Evolutionary conservation across 257 asterid genomes (phyloP).

Genomic region (Rehmannia glutinosa): DNA sequence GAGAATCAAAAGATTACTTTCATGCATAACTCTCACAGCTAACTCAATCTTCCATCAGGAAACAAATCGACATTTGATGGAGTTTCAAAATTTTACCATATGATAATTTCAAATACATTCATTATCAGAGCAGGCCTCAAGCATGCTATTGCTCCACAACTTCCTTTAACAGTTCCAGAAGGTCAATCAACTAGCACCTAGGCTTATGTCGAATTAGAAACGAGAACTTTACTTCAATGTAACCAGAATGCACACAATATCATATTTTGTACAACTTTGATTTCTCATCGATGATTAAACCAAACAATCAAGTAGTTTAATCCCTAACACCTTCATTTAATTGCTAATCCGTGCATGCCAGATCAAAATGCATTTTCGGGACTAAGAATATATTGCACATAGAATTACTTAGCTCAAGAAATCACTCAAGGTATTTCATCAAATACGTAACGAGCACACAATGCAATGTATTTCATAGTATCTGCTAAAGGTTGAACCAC

Average conservation of each 20-base stretch:
- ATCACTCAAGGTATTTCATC: slow-evolving; percentile 28
- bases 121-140: background rate
- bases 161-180: background rate
- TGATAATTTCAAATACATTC: background rate
- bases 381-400: background rate
- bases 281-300: background rate
- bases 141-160: background rate
- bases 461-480: background rate
- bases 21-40: background rate
- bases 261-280: background rate
- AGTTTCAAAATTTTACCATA: background rate
- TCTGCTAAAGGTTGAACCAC: background rate
- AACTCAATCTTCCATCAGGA: background rate
- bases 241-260: background rate
- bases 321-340: background rate
- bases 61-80: background rate
- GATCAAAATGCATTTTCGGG: background rate
- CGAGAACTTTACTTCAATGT: background rate
- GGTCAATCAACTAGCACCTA: background rate
- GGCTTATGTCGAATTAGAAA: background rate
- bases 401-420: background rate
- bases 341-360: background rate
- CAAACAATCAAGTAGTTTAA: background rate
- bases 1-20: background rate
- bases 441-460: slow-evolving; percentile 23